Base-by-base conservation (phyloP, 176 grass and related monocot species). In the Carex kokanica region DNA sequence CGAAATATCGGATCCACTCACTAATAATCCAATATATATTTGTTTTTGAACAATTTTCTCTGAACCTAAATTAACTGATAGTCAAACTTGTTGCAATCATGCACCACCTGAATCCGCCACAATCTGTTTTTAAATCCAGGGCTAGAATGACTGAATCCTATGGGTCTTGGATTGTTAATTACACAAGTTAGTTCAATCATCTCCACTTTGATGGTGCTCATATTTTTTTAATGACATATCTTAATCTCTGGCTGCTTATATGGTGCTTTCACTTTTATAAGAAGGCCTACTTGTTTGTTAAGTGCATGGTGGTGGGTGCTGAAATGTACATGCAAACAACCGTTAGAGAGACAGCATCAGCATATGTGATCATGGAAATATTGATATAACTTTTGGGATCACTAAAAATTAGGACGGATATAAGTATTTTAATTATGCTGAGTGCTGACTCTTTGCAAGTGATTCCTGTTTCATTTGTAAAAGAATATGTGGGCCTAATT, bases 311-410 rank as follows among this genome's bases (percentile, higher is more conserved):
- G 49, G 73, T 78, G 73, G 73, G 51, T 78, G 16, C 15, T 78
- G 73, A 78, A 52, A 25, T 78, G 56, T 78, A 78, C 51, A 56
- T 78, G 51, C 73, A 78, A 78, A 78, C 73, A 78, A 78, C 73
- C 73, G 25, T 78, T 78, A 56, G 51, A 78, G 51, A 78, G 73
- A 78, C 51, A 78, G 24, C 73, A 78, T 78, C 73, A 78, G 45
- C 51, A 27, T 53, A 68, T 68, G 0, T 27, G 51, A 74, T 78
- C 14, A 55, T 78, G 49, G 24, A 12, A 78, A 29, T 78, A 32
- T 78, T 56, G 40, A 34, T 56, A 51, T 15, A 16, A 18, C 73
- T 56, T 78, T 78, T 78, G 25, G 49, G 15, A 78, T 78, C 73
- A 78, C 73, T 55, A 55, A 54, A 74, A 23, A 8, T 53, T 54